phyloP scores from a whole-genome alignment of 2,329 filamentous ascomycete genomes.

The Pyricularia grisea region DNA sequence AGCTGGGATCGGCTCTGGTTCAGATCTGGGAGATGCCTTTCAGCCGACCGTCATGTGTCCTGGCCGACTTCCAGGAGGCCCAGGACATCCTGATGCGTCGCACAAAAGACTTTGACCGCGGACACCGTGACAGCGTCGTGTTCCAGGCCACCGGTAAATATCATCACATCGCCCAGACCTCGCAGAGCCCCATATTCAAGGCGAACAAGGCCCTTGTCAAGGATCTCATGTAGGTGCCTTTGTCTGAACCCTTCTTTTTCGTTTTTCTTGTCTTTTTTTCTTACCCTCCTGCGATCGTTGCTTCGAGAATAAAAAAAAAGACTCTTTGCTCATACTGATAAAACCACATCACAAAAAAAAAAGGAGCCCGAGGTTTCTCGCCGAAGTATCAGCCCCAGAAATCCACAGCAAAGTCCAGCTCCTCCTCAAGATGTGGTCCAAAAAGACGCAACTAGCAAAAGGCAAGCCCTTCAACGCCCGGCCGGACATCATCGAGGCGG shows the following conservation, averaged over 20 bases:
- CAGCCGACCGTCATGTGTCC: conserved; percentile 14
- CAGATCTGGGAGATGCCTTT: conserved; percentile 15
- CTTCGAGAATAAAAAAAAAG: neutral
- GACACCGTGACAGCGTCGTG: conserved; percentile 3
- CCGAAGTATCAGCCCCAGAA: conserved; percentile 17
- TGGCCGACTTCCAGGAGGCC: conserved; percentile 17
- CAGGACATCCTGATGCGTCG: conserved; percentile 19
- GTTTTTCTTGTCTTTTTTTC: too few relatives aligned
- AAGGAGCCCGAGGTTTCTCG: conserved; percentile 16
- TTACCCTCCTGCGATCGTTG: too few relatives aligned
- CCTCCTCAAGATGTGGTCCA: conserved; percentile 19
- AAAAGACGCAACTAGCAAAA: conserved; percentile 10
- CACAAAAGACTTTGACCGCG: conserved; percentile 21
- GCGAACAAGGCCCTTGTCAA: conserved; percentile 18
- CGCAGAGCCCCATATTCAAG: conserved; percentile 14
- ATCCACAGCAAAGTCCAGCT: conserved; percentile 14
- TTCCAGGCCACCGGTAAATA: neutral
- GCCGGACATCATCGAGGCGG: conserved; percentile 23
- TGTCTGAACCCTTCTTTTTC: too few relatives aligned
- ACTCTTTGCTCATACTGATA: neutral
- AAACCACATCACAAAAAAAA: neutral
- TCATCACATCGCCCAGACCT: conserved; percentile 15
- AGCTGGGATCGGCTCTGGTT: conserved; percentile 10
- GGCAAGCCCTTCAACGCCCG: conserved; percentile 19
- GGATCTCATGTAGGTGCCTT: conserved; percentile 19